phyloP scores from a whole-genome alignment of 192 early-diverging fungal genomes.

The Coemansia sp. region DNA sequence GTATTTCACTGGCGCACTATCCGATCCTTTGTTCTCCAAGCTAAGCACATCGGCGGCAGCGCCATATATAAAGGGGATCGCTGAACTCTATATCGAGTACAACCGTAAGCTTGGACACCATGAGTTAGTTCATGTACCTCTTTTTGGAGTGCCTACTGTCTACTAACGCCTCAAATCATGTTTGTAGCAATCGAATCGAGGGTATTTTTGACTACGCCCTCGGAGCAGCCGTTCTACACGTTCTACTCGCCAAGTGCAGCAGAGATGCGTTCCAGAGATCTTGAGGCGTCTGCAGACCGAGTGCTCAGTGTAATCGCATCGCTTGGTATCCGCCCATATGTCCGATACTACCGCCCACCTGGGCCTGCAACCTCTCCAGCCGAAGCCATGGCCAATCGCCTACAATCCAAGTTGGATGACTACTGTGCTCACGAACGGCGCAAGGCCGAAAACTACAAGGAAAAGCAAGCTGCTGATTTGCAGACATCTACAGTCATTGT shows the following conservation, averaged over 20 bases:
- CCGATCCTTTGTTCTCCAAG: conserved; percentile 40
- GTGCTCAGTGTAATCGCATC: conserved; percentile 50
- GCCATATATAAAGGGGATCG: conserved; percentile 36
- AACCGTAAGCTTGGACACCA: conserved; percentile 35
- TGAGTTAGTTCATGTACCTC: neutral
- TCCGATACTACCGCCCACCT: conserved; percentile 48
- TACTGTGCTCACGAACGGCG: conserved; percentile 65
- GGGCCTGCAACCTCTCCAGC: neutral
- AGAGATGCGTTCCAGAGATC: conserved; percentile 20
- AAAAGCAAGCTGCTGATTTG: conserved; percentile 32
- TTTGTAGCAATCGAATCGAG: conserved; percentile 52
- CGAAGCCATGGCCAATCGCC: conserved; percentile 51
- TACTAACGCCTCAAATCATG: conserved; percentile 1
- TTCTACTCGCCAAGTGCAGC: conserved; percentile 53
- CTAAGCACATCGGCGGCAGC: conserved; percentile 43
- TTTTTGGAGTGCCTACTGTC: neutral
- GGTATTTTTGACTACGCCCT: conserved; percentile 55
- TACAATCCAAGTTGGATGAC: conserved; percentile 68
- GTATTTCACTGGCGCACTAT: conserved; percentile 53
- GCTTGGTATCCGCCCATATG: conserved; percentile 37
- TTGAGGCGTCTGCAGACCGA: conserved; percentile 51
- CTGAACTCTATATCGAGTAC: conserved; percentile 55
- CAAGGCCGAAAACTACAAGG: conserved; percentile 68
- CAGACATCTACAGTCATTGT: conserved; percentile 75
- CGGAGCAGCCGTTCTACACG: conserved; percentile 49